phyloP scores from a whole-genome alignment of 2,329 filamentous ascomycete genomes.

The Cercospora sp. region DNA sequence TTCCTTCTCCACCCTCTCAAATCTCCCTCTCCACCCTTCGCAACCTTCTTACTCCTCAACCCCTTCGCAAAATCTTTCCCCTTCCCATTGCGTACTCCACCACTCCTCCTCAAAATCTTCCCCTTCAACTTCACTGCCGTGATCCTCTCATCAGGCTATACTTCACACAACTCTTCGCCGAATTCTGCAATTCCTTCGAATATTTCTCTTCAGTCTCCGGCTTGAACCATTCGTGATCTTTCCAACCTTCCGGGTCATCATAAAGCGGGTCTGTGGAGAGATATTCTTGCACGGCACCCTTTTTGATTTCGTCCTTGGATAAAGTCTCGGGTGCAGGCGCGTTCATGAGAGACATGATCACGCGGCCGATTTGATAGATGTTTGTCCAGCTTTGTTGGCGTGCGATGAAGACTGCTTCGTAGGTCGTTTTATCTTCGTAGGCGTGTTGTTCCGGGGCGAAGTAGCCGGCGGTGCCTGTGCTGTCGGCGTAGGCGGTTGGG shows the following conservation, averaged over 20 bases:
- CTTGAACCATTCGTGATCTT: not conserved
- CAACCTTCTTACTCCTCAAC: not conserved
- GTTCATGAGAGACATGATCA: conserved; percentile 2
- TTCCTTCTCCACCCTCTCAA: not conserved
- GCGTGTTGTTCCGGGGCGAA: conserved; percentile 4
- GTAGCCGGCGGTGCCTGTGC: not conserved
- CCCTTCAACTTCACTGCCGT: not conserved
- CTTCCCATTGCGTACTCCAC: not conserved
- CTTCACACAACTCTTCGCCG: conserved; percentile 1
- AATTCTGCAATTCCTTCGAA: not conserved
- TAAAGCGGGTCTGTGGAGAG: not conserved
- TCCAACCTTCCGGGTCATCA: not conserved
- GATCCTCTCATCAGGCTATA: not conserved
- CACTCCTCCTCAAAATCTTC: conserved; percentile 8
- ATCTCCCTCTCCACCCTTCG: not conserved
- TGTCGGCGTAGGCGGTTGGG: conserved; percentile 1
- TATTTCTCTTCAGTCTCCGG: not conserved
- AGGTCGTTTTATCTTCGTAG: not conserved
- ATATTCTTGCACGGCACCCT: not conserved
- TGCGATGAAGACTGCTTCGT: not conserved
- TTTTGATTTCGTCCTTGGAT: not conserved
- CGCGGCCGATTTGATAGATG: conserved; percentile 6
- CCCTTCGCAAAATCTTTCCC: not conserved
- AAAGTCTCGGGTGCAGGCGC: not conserved
- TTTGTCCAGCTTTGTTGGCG: conserved; percentile 12